phyloP scores from a whole-genome alignment of 768 basidiomycete species.

The Boletales sp. region DNA sequence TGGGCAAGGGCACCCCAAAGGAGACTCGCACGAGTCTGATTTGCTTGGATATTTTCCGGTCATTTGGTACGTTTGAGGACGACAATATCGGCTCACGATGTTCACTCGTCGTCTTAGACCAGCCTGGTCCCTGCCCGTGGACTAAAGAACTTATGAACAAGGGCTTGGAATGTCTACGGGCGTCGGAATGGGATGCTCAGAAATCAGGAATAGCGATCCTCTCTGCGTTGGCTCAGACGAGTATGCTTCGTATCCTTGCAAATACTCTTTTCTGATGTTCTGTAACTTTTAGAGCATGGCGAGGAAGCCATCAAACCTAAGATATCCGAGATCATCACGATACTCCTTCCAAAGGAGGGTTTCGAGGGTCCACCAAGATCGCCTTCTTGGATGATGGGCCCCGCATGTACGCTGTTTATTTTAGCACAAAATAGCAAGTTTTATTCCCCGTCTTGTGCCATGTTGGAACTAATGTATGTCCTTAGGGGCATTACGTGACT shows the following conservation, averaged over 20 bases:
- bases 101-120: neutral
- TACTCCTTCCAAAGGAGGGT: constrained; percentile 11
- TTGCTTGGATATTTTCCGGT: constrained; percentile 6
- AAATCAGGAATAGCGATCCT: too few species aligned
- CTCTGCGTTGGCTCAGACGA: too few species aligned
- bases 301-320: neutral
- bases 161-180: neutral
- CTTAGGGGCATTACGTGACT: neutral
- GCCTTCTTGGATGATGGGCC: constrained; percentile 17
- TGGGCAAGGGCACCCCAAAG: neutral
- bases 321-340: constrained; percentile 5
- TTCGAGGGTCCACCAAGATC: neutral
- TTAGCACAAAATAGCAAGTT: constrained; percentile 13
- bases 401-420: constrained; percentile 18
- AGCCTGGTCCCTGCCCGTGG: neutral
- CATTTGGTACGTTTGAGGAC: neutral
- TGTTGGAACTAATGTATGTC: too few species aligned
- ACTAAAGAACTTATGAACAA: neutral
- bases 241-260: too few species aligned
- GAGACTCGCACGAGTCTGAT: constrained; percentile 4
- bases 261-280: too few species aligned
- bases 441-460: neutral
- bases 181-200: constrained; percentile 9
- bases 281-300: constrained; percentile 10
- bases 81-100: too few species aligned